A percentile compares a stretch with the other conserved stretches of the same genome.
Conservation (phyloP, 148 eudicot genomes). For the Pharnaceum exiguum region DNA sequence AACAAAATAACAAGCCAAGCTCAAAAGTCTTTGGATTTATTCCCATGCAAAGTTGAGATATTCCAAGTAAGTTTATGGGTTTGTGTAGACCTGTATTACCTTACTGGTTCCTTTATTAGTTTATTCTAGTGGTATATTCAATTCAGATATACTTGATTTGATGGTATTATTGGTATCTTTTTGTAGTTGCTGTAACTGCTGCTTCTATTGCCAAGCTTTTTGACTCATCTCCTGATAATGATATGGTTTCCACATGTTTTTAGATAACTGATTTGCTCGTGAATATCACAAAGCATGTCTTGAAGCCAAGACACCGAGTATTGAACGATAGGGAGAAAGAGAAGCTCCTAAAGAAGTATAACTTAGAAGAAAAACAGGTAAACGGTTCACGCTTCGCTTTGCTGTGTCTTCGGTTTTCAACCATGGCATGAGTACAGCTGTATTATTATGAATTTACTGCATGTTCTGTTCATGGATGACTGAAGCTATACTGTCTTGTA, state of each 20-base stretch:
- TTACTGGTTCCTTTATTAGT: background rate
- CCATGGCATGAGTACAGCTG: too few relatives aligned
- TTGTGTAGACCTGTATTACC: background rate
- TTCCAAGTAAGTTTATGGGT: constrained; percentile 56
- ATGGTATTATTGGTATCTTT: too few relatives aligned
- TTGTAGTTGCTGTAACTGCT: background rate
- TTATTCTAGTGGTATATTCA: background rate
- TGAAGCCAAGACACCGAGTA: constrained; percentile 81
- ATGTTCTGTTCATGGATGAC: too few relatives aligned
- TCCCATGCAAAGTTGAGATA: constrained; percentile 71
- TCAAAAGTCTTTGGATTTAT: constrained; percentile 51
- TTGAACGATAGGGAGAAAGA: constrained; percentile 58
- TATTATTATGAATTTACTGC: too few relatives aligned
- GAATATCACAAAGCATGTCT: constrained; percentile 73
- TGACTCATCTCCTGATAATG: background rate
- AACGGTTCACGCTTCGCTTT: background rate
- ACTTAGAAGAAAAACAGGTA: constrained; percentile 86
- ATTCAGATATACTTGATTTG: background rate
- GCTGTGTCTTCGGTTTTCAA: background rate
- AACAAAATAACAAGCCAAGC: constrained; percentile 70
- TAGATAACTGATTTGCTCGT: constrained; percentile 91
- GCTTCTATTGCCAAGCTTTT: background rate
- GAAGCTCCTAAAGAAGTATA: constrained; percentile 62
- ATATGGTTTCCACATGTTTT: constrained; percentile 7
- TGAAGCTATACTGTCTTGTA: too few relatives aligned